Conservation (phyloP, 345 rosid species). For the Euclidium syriacum region DNA sequence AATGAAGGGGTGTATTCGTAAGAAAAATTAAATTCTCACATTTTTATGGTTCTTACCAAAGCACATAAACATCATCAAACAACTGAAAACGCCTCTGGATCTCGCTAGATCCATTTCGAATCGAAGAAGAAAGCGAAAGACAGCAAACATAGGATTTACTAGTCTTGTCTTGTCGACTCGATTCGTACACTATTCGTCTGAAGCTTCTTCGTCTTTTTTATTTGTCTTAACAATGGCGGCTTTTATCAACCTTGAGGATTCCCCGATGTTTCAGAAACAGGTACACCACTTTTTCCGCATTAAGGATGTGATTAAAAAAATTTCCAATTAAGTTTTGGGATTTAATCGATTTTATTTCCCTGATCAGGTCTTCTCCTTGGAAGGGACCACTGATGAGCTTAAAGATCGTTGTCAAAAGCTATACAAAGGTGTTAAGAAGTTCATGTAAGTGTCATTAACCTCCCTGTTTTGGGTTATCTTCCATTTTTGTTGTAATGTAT, state of each 20-base stretch:
- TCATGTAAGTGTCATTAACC: constrained; percentile 42
- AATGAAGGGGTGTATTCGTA: neutral
- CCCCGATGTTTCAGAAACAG: constrained; percentile 74
- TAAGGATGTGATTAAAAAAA: neutral
- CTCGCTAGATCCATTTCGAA: constrained; percentile 18
- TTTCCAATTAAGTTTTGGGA: neutral
- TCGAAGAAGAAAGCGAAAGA: constrained; percentile 1
- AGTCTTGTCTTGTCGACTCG: neutral
- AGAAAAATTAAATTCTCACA: neutral
- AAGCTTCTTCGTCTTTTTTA: constrained; percentile 3
- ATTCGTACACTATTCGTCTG: neutral
- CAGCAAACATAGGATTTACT: neutral
- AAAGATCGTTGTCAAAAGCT: constrained; percentile 72
- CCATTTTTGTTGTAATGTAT: constrained; percentile 11
- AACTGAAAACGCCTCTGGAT: constrained; percentile 5
- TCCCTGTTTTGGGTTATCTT: neutral
- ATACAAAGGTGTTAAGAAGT: constrained; percentile 56
- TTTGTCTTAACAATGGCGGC: constrained; percentile 38
- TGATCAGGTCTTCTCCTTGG: constrained; percentile 48
- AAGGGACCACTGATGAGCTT: constrained; percentile 58
- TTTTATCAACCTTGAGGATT: constrained; percentile 63
- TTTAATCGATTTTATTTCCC: neutral
- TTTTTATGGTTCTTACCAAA: neutral
- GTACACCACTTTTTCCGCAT: constrained; percentile 16
- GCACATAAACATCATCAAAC: constrained; percentile 9